Base-by-base conservation (phyloP, 495 filamentous ascomycete species). In the Terfezia claveryi region DNA sequence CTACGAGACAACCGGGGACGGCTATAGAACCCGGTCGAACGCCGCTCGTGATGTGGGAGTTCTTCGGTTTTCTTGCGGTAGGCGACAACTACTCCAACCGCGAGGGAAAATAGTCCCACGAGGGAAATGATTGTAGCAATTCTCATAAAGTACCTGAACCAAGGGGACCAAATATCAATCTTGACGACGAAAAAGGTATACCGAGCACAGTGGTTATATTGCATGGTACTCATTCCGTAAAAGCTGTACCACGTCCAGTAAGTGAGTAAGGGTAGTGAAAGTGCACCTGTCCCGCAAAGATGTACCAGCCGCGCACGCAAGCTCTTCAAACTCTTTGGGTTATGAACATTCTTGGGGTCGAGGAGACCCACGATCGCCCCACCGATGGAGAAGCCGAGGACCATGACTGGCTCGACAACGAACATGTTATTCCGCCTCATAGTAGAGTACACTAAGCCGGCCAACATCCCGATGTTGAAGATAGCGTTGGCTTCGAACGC, bases 401-500 rank as follows among this genome's bases (percentile, higher is more conserved):
- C 61, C 1, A 62, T 61, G 23, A 62, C 54, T 3, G 60, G 59
- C 16, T 62, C 60, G 0, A 62, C 55, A 10, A 54, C 12, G 37
- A 38, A 58, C 60, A 14, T 62, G 55, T 41, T 54, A 38, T 7
- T 56, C 23, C 50, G 57, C 16, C 51, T 55, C 10, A 60, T 63
- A 11, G 61, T 64, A 23, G 62, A 50, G 37, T 55, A 64, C 38
- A 64, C 55, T n/a, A 62, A 55, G 10, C 60, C 60, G 1, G 60
- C 60, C 27, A 62, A 55, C 50, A 62, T 61, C 16, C 61, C 61
- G 14, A 62, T 59, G 52, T 63, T 59, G 55, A 64, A 63, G 17
- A 54, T 36, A 8, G 52, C 52, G 37, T 54, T 54, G 12, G 52
- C 52, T 41, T 54, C 52, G 52, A 54, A 64, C 36, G 8, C 58